Evolutionary conservation across 2,329 filamentous ascomycete genomes (phyloP), one percentile per base, ranked within the genome.

Genomic region (Colletotrichum tofieldiae): DNA sequence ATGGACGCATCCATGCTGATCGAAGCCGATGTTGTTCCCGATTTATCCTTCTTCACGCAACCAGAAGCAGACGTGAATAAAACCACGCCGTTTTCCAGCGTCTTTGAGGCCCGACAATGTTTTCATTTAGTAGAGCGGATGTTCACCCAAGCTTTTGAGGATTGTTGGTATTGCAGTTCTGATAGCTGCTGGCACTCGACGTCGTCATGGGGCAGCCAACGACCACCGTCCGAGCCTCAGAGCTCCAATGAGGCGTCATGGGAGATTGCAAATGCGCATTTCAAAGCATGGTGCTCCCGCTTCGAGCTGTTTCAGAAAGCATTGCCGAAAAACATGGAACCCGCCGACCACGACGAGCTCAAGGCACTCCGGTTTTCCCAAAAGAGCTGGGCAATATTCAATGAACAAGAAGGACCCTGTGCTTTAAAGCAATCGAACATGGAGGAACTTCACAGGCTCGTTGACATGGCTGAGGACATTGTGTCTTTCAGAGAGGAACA

Each of bases 381-480:
- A 8, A 32, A 26, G 5, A 68, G 56, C 20, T 71, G 68, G 68
- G 35, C 45, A 11, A 14, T 71, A 5, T 68, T 68, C 23, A 71
- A 63, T 37, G 20, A 18, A 6, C 43, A 68, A 20, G 68, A 67
- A 3, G 39, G 65, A 0, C 68, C 69, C 2, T 68, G 65, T 37
- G 58, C 45, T 0, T 45, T 68, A n/a, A 69, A 64, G 32, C 23
- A 63, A 6, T 3, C 43, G 5, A 45, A 54, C 16, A 64, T 47
- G 26, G 43, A 12, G 2, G 37, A 54, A 6, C 20, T 72, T 0
- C 20, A 41, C 8, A n/a, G 11, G n/a, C 18, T 68, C 26, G 54
- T 72, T 1, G 69, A 69, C 45, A 72, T 68, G 69, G 69, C 69
- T 0, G 69, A 72, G 59, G 65, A 72, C 2, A 20, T 68, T 8